Evolutionary conservation across 164 flowering plant genomes (phyloP).

Genomic region (Sextonia rubra): DNA sequence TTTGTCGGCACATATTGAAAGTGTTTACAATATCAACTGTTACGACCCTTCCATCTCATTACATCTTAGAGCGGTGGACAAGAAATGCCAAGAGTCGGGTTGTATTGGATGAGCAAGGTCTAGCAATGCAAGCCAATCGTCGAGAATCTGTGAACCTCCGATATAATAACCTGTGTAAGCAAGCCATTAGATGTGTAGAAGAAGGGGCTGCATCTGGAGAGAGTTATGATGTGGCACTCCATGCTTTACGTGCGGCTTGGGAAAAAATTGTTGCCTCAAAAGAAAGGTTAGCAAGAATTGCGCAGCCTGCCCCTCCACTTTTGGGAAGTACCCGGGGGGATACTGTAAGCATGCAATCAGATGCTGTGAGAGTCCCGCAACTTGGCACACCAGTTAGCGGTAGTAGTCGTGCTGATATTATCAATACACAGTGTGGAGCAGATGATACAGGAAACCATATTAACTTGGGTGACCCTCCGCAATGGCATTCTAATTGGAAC

Average conservation of each 20-base stretch:
- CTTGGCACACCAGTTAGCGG: neutral
- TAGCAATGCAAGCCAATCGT: conserved; percentile 34
- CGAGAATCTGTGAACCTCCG: conserved; percentile 46
- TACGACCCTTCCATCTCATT: conserved; percentile 60
- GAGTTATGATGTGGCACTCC: conserved; percentile 55
- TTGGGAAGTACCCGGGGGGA: conserved; percentile 25
- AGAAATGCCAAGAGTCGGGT: conserved; percentile 57
- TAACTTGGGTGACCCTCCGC: conserved; percentile 2
- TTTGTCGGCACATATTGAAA: conserved; percentile 76
- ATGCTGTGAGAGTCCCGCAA: neutral
- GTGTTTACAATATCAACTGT: conserved; percentile 78
- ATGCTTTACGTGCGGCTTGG: conserved; percentile 45
- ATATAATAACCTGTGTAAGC: conserved; percentile 56
- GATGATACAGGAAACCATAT: conserved; percentile 2
- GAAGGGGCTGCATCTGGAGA: conserved; percentile 66
- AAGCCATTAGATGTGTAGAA: conserved; percentile 75
- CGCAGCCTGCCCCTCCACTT: conserved; percentile 28
- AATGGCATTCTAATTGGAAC: conserved; percentile 11
- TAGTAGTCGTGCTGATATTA: conserved; percentile 5
- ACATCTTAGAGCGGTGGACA: conserved; percentile 67
- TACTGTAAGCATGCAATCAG: conserved; percentile 19
- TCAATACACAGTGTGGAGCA: conserved; percentile 1
- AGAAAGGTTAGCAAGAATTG: conserved; percentile 41
- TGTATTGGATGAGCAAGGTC: conserved; percentile 41
- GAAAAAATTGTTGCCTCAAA: conserved; percentile 43